A percentile compares a stretch with the other conserved stretches of the same genome.
Evolutionary conservation across 169 alveolate species (phyloP).

Genomic region (Perkinsus olseni): DNA sequence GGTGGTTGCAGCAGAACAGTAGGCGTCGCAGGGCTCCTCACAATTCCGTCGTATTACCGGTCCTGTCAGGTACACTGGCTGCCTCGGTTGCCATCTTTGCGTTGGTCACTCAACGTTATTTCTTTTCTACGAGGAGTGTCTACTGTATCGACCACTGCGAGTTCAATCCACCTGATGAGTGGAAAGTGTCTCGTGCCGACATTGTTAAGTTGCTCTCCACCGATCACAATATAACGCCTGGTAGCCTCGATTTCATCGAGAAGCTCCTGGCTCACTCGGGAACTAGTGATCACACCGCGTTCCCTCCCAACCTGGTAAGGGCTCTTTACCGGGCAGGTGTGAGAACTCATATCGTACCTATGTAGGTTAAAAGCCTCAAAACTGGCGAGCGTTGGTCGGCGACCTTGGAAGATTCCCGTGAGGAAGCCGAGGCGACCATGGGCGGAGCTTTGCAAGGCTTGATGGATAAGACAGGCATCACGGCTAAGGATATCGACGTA

Average conservation of each 20-base stretch:
- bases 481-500: background rate
- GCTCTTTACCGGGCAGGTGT: background rate
- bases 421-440: background rate
- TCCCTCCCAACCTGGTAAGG: background rate
- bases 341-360: background rate
- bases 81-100: background rate
- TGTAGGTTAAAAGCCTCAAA: background rate
- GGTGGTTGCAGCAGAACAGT: background rate
- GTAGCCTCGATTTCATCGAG: background rate
- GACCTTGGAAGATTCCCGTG: background rate
- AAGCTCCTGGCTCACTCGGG: background rate
- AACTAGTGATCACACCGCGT: background rate
- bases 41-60: background rate
- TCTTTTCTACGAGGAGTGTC: background rate
- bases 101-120: background rate
- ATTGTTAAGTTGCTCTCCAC: background rate
- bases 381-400: background rate
- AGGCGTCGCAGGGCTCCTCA: background rate
- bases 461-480: background rate
- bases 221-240: background rate
- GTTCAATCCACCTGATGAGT: background rate
- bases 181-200: background rate
- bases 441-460: background rate
- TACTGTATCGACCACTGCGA: background rate
- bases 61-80: background rate